Conservation (phyloP, 306 rosid genomes). For the Sophora flavescens region DNA sequence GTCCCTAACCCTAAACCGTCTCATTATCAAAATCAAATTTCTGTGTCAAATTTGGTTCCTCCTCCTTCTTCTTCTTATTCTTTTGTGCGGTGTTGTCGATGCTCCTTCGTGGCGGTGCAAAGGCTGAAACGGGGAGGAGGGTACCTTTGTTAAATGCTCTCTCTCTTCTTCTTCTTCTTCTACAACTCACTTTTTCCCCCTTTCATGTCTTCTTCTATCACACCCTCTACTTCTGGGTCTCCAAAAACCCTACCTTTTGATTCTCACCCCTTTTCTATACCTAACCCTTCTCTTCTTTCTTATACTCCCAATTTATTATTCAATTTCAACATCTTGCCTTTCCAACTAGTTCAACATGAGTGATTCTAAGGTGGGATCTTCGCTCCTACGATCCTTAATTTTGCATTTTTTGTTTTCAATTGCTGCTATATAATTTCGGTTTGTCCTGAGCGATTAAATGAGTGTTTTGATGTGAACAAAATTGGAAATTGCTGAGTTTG, state of each 20-base stretch:
- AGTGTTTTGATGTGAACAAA: conserved; percentile 11
- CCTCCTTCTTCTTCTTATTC: background rate
- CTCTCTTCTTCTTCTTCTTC: conserved; percentile 54
- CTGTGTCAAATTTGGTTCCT: background rate
- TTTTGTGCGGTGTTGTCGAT: conserved; percentile 40
- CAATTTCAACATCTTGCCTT: conserved; percentile 36
- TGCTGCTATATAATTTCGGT: background rate
- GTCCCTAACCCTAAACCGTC: conserved; percentile 10
- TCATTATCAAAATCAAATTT: conserved; percentile 13
- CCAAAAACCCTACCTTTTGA: conserved; percentile 70
- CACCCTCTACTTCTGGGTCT: conserved; percentile 72
- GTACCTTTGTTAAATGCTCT: conserved; percentile 68
- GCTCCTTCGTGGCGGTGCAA: conserved; percentile 38
- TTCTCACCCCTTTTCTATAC: conserved; percentile 52
- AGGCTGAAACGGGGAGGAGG: conserved; percentile 70
- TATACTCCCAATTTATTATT: conserved; percentile 29
- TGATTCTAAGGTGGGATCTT: conserved; percentile 70
- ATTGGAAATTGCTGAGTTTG: background rate
- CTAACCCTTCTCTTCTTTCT: conserved; percentile 34
- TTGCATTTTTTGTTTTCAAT: background rate
- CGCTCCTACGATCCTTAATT: background rate
- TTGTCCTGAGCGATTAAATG: background rate
- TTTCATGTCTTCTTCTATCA: conserved; percentile 98
- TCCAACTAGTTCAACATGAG: conserved; percentile 55
- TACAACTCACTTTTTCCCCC: conserved; percentile 44